These are phyloP conservation scores for Drechslerella dactyloides DNA, from an alignment of 2,329 filamentous ascomycete species.

Conservation along the genomic window DNA sequence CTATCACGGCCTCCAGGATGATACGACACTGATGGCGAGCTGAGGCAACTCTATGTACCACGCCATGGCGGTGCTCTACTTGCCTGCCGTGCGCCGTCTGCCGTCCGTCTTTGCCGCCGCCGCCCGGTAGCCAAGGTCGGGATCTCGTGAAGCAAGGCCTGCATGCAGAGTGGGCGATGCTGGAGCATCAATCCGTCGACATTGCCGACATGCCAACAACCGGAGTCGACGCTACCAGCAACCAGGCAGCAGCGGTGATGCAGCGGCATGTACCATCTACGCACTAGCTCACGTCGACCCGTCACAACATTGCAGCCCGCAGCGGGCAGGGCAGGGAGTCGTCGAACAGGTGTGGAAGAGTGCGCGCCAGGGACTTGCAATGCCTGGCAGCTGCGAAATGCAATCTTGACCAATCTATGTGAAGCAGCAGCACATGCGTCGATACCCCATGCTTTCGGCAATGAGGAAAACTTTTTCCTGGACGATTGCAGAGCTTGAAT, in stretches of 20 bases:
- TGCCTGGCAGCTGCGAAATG: slow-evolving; percentile 13
- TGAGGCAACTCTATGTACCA: no score
- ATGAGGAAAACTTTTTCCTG: slow-evolving; percentile 6
- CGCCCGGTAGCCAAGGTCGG: no score
- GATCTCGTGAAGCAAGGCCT: not conserved
- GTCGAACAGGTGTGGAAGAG: not conserved
- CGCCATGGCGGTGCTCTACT: no score
- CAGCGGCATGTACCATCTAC: slow-evolving; percentile 31
- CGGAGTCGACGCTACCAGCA: slow-evolving; percentile 38
- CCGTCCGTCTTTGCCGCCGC: no score
- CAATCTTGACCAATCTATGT: slow-evolving; percentile 40
- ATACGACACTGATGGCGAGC: no score
- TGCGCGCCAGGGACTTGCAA: not conserved
- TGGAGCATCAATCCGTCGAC: slow-evolving; percentile 29
- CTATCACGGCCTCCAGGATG: no score
- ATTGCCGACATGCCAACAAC: slow-evolving; percentile 12
- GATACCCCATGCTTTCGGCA: slow-evolving; percentile 35
- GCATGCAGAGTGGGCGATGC: slow-evolving; percentile 35
- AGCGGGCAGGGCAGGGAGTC: not conserved
- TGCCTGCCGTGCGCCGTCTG: no score
- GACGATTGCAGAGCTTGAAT: slow-evolving; percentile 26
- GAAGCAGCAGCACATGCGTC: slow-evolving; percentile 47
- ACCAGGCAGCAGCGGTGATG: slow-evolving; percentile 36
- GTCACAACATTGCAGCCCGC: not conserved
- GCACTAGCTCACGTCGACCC: slow-evolving; percentile 35